Conservation (phyloP, 2,329 filamentous ascomycete genomes). For the Rutstroemia sp. region DNA sequence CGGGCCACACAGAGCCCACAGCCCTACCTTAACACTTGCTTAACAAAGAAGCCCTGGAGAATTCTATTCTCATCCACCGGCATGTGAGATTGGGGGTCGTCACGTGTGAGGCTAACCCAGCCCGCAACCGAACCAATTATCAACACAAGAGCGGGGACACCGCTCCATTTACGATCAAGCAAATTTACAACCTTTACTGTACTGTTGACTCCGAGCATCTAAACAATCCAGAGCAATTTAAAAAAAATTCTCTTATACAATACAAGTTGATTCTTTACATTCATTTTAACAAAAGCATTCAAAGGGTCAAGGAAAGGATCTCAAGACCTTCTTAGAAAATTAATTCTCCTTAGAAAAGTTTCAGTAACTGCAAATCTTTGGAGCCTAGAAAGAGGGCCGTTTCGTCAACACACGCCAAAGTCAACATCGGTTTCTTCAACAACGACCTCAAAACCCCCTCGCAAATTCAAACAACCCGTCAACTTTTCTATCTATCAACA, state of each 20-base stretch:
- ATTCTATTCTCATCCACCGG: neutral
- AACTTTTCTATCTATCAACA: neutral
- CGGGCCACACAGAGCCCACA: too few relatives aligned
- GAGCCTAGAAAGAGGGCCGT: conserved; percentile 6
- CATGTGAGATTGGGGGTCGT: neutral
- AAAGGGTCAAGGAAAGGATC: too few relatives aligned
- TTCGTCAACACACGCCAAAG: conserved; percentile 8
- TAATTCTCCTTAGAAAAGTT: neutral
- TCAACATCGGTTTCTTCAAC: conserved; percentile 5
- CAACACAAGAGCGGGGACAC: neutral
- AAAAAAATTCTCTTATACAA: too few relatives aligned
- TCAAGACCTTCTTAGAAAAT: too few relatives aligned
- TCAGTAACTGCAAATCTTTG: neutral
- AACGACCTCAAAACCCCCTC: conserved; percentile 6
- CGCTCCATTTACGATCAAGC: neutral
- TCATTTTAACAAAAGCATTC: too few relatives aligned
- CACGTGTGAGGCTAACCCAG: neutral
- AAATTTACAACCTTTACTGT: too few relatives aligned
- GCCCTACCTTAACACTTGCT: too few relatives aligned
- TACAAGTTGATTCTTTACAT: too few relatives aligned
- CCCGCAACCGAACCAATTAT: neutral
- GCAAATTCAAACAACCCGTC: neutral
- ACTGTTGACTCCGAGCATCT: too few relatives aligned
- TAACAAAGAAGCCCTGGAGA: too few relatives aligned
- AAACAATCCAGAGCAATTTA: too few relatives aligned